Evolutionary conservation across 2,329 filamentous ascomycete species (phyloP), one percentile per base, ranked within the genome.

Genomic region (Fusarium sp.): DNA sequence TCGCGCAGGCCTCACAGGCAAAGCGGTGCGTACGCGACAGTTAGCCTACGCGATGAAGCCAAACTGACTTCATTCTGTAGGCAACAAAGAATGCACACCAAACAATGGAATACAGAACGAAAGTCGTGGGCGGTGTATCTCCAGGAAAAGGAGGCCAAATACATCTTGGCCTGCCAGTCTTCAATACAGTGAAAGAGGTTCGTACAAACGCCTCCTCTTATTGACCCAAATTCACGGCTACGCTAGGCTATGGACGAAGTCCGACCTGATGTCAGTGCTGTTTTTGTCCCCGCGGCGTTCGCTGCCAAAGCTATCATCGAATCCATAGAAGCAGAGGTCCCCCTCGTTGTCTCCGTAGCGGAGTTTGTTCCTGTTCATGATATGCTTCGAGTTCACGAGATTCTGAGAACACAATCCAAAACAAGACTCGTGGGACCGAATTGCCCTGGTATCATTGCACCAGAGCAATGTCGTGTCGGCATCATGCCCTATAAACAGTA

Each of bases 301-400:
- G 91, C 91, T 2, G 87, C 89, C 4, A 80, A 82, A 49, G 91
- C 91, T 0, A 92, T 93, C 68, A 88, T 91, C 73, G 91, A 93
- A 72, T 88, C 91, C 2, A 90, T 95, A 59, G 91, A 92, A 75
- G 92, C 92, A 1, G 91, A 94, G 74, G 89, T 94, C 1, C 91
- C 92, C 0, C 84, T 94, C 3, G 89, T 94, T 23, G 91, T 94
- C 9, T 91, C 91, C 8, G 92, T 95, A 9, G 92, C 92, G 8
- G 92, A 95, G 76, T 91, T 94, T 76, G 91, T 94, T 33, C 92
- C 92, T 0, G 80, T 93, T 20, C 91, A 94, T 76, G 92, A 94
- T 74, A 90, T 94, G 76, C 84, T 94, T 69, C 86, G 91, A 80
- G 80, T 86, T 52, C 89, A 93, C 52, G 89, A 89, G 24, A 89